phyloP scores from a whole-genome alignment of 2,329 filamentous ascomycete genomes.

The Paecilomyces dactylethromorphus region DNA sequence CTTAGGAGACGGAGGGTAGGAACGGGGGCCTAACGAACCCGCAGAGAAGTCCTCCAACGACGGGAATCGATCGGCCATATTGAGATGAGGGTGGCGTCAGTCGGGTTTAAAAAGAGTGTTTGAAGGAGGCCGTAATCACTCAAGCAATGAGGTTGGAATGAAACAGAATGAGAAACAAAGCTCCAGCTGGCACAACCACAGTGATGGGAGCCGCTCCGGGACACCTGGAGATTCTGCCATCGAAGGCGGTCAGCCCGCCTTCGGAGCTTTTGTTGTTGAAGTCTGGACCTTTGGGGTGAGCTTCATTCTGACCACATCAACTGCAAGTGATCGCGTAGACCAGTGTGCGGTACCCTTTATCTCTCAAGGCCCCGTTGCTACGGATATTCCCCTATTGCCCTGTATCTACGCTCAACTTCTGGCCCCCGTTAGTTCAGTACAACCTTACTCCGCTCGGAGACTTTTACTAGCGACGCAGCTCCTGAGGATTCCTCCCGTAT shows the following conservation, averaged over 20 bases:
- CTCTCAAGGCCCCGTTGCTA: not conserved
- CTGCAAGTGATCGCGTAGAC: not conserved
- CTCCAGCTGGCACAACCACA: slow-evolving; percentile 3
- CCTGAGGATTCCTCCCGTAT: not conserved
- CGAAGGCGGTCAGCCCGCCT: slow-evolving; percentile 6
- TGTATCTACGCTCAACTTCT: not conserved
- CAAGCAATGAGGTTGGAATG: not conserved
- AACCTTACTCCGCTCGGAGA: not conserved
- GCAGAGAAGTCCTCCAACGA: slow-evolving; percentile 71
- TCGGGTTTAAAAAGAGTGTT: slow-evolving; percentile 6
- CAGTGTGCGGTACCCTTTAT: not conserved
- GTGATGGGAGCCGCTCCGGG: slow-evolving; percentile 1
- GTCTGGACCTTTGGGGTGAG: not conserved
- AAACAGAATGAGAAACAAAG: slow-evolving; percentile 3
- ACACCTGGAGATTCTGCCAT: slow-evolving; percentile 7
- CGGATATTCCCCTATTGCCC: not conserved
- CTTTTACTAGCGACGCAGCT: not conserved
- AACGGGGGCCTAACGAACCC: slow-evolving; percentile 33
- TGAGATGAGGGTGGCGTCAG: slow-evolving; percentile 12
- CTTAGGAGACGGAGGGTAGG: slow-evolving; percentile 10
- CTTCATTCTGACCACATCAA: slow-evolving; percentile 6
- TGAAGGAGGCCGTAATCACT: not conserved
- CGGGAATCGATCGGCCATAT: slow-evolving; percentile 72
- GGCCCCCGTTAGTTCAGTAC: not conserved
- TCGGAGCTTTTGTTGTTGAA: slow-evolving; percentile 2